Evolutionary conservation across 805 yeast genomes (phyloP).

Genomic region (Starmerella apicola): DNA sequence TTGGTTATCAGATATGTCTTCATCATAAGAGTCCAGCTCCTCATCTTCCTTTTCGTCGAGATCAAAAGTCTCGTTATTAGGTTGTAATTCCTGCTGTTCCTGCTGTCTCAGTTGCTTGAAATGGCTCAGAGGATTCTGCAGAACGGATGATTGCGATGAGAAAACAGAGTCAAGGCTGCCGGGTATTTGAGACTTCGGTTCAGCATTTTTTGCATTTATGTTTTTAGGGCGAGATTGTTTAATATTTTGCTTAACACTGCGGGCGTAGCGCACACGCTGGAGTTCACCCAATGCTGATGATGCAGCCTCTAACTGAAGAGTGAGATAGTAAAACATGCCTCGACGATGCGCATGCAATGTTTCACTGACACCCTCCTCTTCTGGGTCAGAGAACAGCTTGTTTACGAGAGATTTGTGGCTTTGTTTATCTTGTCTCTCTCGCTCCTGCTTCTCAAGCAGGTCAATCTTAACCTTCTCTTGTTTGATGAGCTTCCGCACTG

Average conservation of each 20-base stretch:
- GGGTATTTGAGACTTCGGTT: background rate
- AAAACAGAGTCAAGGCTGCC: background rate
- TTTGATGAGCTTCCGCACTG: slow-evolving; percentile 28
- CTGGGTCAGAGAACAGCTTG: slow-evolving; percentile 22
- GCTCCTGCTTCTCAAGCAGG: slow-evolving; percentile 16
- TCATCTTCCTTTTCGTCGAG: background rate
- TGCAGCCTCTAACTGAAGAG: slow-evolving; percentile 23
- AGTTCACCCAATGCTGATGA: slow-evolving; percentile 27
- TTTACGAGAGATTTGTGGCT: slow-evolving; percentile 5
- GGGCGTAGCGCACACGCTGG: slow-evolving; percentile 27
- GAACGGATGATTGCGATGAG: background rate
- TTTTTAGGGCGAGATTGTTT: too few relatives aligned
- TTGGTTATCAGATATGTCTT: background rate
- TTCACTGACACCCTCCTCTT: slow-evolving; percentile 19
- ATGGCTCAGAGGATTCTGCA: background rate
- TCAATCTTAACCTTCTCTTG: slow-evolving; percentile 23
- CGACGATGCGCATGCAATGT: slow-evolving; percentile 27
- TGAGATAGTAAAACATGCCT: slow-evolving; percentile 30
- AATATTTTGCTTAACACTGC: slow-evolving; percentile 9
- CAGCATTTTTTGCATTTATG: background rate
- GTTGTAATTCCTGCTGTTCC: background rate
- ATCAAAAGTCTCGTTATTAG: background rate
- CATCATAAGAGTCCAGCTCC: background rate
- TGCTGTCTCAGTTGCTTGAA: too few relatives aligned
- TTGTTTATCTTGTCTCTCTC: slow-evolving; percentile 8